phyloP scores from a whole-genome alignment of 1,139 yeast genomes.

The Blastobotrys elegans region DNA sequence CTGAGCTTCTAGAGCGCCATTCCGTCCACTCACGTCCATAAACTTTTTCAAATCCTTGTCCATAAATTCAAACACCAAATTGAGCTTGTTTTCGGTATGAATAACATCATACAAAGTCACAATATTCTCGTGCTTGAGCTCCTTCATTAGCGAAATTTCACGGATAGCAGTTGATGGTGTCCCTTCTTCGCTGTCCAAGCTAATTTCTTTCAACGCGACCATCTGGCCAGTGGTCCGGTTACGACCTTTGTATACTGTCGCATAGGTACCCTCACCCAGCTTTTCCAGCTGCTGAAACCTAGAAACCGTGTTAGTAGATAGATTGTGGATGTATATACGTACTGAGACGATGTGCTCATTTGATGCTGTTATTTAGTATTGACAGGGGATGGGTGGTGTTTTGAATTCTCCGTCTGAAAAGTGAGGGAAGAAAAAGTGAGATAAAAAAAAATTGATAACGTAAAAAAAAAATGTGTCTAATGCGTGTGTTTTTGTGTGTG shows the following conservation, averaged over 20 bases:
- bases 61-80: constrained; percentile 89
- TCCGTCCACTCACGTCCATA: constrained; percentile 82
- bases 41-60: constrained; percentile 90
- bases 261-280: constrained; percentile 96
- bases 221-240: constrained; percentile 87
- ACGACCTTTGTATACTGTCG: constrained; percentile 94
- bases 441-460: neutral
- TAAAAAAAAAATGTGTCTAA: too few relatives aligned
- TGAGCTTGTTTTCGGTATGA: constrained; percentile 92
- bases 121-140: constrained; percentile 88
- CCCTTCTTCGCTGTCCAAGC: constrained; percentile 93
- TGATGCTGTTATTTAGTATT: constrained; percentile 7
- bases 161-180: constrained; percentile 98
- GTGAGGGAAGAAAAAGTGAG: neutral
- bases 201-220: constrained; percentile 93
- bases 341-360: constrained; percentile 18
- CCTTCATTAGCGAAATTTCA: constrained; percentile 95
- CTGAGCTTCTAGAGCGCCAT: constrained; percentile 74
- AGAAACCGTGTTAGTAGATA: neutral
- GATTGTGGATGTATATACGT: constrained; percentile 14
- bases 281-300: constrained; percentile 54
- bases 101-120: constrained; percentile 92
- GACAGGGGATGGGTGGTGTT: neutral
- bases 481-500: too few relatives aligned
- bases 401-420: neutral